Evolutionary conservation across 768 basidiomycete species (phyloP).

Genomic region (Trametes elegans): DNA sequence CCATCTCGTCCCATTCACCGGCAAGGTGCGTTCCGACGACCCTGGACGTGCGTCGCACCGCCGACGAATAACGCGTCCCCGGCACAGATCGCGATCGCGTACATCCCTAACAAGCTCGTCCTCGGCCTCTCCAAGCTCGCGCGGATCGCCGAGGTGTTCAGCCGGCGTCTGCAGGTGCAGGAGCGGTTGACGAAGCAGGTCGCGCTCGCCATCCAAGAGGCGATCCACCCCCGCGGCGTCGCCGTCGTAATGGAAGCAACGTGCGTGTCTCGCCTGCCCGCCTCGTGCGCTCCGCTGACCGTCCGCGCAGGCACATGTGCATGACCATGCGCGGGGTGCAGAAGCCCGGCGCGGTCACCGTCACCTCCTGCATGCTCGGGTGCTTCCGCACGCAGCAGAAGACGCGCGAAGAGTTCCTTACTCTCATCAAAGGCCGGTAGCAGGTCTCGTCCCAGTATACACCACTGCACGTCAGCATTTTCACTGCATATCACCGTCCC

Average conservation of each 20-base stretch:
- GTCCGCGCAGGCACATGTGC: constrained; percentile 77
- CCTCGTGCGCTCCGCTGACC: constrained; percentile 14
- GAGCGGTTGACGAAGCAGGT: constrained; percentile 98
- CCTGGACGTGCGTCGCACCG: neutral
- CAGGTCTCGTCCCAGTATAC: neutral
- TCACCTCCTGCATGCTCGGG: constrained; percentile 97
- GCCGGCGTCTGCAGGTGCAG: constrained; percentile 93
- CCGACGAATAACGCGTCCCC: neutral
- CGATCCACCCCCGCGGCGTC: constrained; percentile 95
- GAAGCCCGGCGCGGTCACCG: constrained; percentile 93
- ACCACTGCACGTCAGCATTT: neutral
- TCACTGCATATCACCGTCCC: constrained; percentile 18
- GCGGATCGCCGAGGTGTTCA: constrained; percentile 95
- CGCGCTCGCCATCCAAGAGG: constrained; percentile 96
- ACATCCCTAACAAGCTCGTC: constrained; percentile 94
- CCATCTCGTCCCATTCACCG: constrained; percentile 96
- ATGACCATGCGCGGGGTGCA: constrained; percentile 99
- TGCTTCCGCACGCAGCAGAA: constrained; percentile 99
- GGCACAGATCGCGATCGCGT: constrained; percentile 91
- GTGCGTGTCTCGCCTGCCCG: constrained; percentile 45
- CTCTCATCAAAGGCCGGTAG: constrained; percentile 61
- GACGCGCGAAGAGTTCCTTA: constrained; percentile 95
- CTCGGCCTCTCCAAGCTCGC: constrained; percentile 96
- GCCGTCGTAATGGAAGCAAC: constrained; percentile 99
- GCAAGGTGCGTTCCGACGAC: constrained; percentile 63